Evolutionary conservation across 2,329 filamentous ascomycete genomes (phyloP).

Genomic region (Exophiala xenobiotica): DNA sequence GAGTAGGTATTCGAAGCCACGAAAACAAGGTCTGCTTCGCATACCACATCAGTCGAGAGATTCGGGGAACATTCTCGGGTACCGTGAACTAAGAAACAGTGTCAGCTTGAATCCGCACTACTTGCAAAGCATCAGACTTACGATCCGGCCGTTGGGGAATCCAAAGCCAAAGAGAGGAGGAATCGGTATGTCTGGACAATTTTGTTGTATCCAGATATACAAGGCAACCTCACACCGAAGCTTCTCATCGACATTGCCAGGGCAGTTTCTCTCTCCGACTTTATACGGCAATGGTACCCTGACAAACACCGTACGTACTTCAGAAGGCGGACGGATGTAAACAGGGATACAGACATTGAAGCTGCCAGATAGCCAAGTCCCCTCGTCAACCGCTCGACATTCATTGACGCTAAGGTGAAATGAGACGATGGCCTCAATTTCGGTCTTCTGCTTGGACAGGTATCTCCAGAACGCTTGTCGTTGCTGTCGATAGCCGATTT

Average conservation of each 20-base stretch:
- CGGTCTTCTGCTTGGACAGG: too few species aligned
- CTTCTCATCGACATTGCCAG: slow-evolving; percentile 35
- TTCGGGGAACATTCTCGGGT: slow-evolving; percentile 8
- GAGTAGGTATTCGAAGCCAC: too few species aligned
- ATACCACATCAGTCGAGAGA: too few species aligned
- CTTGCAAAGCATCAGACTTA: background rate
- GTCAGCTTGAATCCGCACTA: slow-evolving; percentile 1
- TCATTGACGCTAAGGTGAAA: too few species aligned
- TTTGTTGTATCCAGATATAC: slow-evolving; percentile 34
- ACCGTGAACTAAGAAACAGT: slow-evolving; percentile 7
- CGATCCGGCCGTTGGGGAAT: background rate
- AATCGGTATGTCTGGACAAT: slow-evolving; percentile 32
- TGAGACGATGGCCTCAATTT: too few species aligned
- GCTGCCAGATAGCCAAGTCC: slow-evolving; percentile 32
- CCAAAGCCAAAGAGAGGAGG: slow-evolving; percentile 33
- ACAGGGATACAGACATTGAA: slow-evolving; percentile 34
- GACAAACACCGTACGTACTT: slow-evolving; percentile 2
- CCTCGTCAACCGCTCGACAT: too few species aligned
- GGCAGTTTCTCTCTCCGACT: slow-evolving; percentile 29
- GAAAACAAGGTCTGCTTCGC: too few species aligned
- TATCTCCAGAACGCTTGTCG: too few species aligned
- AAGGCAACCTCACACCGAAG: slow-evolving; percentile 33
- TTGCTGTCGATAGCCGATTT: too few species aligned
- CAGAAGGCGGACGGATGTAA: slow-evolving; percentile 22
- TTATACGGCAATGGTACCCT: slow-evolving; percentile 32